Evolutionary conservation across 2,329 filamentous ascomycete species (phyloP), one percentile per base, ranked within the genome.

Genomic region (Fusarium sarcochroum): DNA sequence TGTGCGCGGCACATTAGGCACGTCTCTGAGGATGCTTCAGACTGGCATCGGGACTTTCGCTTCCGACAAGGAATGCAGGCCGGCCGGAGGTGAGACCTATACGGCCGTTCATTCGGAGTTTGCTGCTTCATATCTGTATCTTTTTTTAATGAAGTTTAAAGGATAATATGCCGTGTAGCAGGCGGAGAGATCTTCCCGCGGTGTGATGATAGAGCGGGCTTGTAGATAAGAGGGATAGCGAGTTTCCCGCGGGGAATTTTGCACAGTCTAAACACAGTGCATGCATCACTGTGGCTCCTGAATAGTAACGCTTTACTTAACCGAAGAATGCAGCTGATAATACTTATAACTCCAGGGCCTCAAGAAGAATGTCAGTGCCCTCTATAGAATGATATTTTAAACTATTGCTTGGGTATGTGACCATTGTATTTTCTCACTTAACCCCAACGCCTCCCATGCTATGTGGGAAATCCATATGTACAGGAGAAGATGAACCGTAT

Each of bases 21-120:
- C 9, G 81, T 81, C 51, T 84, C 78, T 3, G 84, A 81, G 6
- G 82, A 81, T 15, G 84, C 77, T 69, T 88, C 86, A 27, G 87
- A 83, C 18, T 87, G 88, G 73, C 88, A 90, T 67, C 88, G 82
- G 3, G 87, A 88, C 74, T 90, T 90, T 62, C 88, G 83, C 62
- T 84, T 84, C 53, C 88, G 83, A 72, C 88, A 90, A 15, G 87
- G 79, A 52, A 87, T 78, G 77, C 88, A 90, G 10, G 88, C 88
- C 49, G 87, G 86, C 38, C 85, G 84, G 63, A 88, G 83, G 77
- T 90, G 88, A 9, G 87, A 90, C 61, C 88, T 81, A 72, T 90
- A 90, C 5, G 87, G 88, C 44, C 88, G 69, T 15, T 66, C 63
- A 53, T 67, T 69, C 6, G 51, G 61, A 20, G 45, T 45, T 41